Conservation (phyloP, 805 yeast genomes). For the Teunomyces stri region DNA sequence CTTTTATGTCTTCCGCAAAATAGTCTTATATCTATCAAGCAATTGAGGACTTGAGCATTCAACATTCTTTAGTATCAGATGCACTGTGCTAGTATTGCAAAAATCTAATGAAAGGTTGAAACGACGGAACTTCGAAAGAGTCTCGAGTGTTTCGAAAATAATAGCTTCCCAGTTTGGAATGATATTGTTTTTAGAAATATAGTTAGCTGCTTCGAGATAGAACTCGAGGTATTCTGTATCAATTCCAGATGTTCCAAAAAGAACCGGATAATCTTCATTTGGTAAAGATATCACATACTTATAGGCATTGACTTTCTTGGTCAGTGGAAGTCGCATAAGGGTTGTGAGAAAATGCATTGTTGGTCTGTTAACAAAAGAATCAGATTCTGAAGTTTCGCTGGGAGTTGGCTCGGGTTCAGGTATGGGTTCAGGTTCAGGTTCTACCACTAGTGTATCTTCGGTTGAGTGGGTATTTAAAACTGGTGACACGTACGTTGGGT, state of each 20-base stretch:
- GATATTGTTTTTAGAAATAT: conserved; percentile 10
- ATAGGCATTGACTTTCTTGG: conserved; percentile 30
- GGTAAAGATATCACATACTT: conserved; percentile 33
- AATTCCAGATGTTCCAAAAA: conserved; percentile 45
- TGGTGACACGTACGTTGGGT: background rate
- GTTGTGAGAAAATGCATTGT: conserved; percentile 25
- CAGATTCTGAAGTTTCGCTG: background rate
- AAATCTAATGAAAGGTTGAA: conserved; percentile 35
- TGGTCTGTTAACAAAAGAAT: conserved; percentile 17
- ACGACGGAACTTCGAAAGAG: conserved; percentile 34
- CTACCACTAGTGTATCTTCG: background rate
- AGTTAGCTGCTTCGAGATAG: conserved; percentile 41
- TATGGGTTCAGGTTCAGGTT: background rate
- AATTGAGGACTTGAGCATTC: background rate
- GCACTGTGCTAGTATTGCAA: conserved; percentile 16
- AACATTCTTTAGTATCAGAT: background rate
- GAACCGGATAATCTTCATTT: conserved; percentile 17
- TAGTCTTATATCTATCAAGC: conserved; percentile 1
- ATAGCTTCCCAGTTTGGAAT: conserved; percentile 14
- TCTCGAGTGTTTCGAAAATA: conserved; percentile 19
- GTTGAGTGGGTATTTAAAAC: no score
- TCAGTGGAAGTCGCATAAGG: conserved; percentile 25
- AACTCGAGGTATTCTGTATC: conserved; percentile 50
- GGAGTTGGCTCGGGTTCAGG: background rate
- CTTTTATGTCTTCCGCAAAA: background rate